These are phyloP conservation scores for Lithospermum erythrorhizon DNA, from an alignment of 257 asterid genomes.

Conservation along the genomic window DNA sequence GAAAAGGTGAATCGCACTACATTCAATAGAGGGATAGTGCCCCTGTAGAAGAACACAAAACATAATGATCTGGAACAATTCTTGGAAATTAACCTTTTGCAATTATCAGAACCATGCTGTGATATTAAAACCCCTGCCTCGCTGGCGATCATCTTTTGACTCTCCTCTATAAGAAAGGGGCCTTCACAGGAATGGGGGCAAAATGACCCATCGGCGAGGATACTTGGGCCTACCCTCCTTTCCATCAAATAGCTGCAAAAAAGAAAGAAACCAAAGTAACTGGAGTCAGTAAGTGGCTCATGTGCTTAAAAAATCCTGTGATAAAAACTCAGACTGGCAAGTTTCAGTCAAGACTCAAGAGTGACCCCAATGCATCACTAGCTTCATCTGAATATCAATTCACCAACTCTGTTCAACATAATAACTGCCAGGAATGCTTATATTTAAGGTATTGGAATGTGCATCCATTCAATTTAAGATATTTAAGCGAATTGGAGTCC, in stretches of 20 bases:
- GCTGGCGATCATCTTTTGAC: background rate
- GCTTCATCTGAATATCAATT: too few relatives aligned
- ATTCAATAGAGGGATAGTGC: background rate
- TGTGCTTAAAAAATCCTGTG: too few relatives aligned
- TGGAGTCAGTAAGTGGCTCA: too few relatives aligned
- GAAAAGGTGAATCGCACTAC: background rate
- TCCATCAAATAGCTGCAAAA: conserved; percentile 84
- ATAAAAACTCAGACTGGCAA: too few relatives aligned
- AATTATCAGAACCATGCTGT: background rate
- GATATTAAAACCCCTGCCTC: background rate
- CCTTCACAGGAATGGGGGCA: conserved; percentile 88
- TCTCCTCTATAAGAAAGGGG: background rate
- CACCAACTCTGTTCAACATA: background rate
- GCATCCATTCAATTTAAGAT: background rate
- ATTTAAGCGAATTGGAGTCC: background rate
- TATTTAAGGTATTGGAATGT: background rate
- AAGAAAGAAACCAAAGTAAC: conserved; percentile 12
- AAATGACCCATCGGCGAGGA: conserved; percentile 92
- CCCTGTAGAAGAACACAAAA: background rate
- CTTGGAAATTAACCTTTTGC: background rate
- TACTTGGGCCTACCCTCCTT: conserved; percentile 83
- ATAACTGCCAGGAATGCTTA: background rate
- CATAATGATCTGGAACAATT: background rate
- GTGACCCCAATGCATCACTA: background rate
- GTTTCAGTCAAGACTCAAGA: too few relatives aligned